These are phyloP conservation scores for Roridomyces roridus DNA, from an alignment of 768 basidiomycete genomes.

Conservation along the genomic window DNA sequence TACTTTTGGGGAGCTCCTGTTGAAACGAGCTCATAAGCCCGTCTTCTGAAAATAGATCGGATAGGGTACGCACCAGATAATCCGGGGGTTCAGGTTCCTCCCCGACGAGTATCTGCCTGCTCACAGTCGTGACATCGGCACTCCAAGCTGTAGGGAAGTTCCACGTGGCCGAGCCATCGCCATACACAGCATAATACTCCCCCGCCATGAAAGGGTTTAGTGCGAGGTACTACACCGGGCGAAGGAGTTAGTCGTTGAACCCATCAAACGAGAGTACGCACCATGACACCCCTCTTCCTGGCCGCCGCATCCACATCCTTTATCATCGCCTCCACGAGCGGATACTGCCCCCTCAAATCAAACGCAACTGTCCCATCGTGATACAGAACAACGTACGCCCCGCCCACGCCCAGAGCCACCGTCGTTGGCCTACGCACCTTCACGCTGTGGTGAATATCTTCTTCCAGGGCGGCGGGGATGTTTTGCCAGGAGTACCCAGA, in stretches of 20 bases:
- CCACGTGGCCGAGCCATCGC: slow-evolving; percentile 6
- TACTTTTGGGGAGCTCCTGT: too few species aligned
- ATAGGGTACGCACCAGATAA: too few species aligned
- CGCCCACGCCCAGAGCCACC: slow-evolving; percentile 15
- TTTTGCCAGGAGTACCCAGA: slow-evolving; percentile 17
- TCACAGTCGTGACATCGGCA: slow-evolving; percentile 8
- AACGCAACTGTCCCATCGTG: slow-evolving; percentile 11
- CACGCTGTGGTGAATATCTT: slow-evolving; percentile 4
- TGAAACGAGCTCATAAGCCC: too few species aligned
- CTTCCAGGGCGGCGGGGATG: slow-evolving; percentile 7
- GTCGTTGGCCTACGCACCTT: slow-evolving; percentile 6
- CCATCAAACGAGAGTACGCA: background rate
- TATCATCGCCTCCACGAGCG: slow-evolving; percentile 12
- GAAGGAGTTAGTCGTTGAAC: background rate
- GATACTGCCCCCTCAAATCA: slow-evolving; percentile 16
- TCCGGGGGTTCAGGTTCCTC: too few species aligned
- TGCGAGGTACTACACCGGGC: slow-evolving; percentile 7
- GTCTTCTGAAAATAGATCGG: too few species aligned
- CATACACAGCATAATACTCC: slow-evolving; percentile 15
- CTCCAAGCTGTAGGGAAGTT: slow-evolving; percentile 13
- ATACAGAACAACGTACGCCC: slow-evolving; percentile 15
- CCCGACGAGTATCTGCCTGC: slow-evolving; percentile 4
- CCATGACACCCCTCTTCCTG: slow-evolving; percentile 6
- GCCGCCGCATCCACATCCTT: slow-evolving; percentile 2
- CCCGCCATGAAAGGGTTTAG: slow-evolving; percentile 11